phyloP scores from a whole-genome alignment of 257 asterid species.

The Anisodus tanguticus region DNA sequence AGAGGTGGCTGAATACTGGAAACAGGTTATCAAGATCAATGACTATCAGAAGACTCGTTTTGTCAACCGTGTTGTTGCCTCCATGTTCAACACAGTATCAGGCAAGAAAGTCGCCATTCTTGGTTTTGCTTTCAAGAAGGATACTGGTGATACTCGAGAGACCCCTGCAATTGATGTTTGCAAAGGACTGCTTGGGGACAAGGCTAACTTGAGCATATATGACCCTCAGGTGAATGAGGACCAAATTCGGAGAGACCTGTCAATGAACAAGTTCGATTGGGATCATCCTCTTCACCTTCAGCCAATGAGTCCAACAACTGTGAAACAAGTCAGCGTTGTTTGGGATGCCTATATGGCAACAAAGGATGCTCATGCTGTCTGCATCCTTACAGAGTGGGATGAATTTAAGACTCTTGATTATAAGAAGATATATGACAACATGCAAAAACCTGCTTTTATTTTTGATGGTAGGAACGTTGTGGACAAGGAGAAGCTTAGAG shows the following conservation, averaged over 20 bases:
- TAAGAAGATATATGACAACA: conserved; percentile 64
- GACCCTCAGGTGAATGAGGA: conserved; percentile 77
- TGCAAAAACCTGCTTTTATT: conserved; percentile 76
- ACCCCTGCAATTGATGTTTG: conserved; percentile 77
- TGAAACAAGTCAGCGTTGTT: conserved; percentile 55
- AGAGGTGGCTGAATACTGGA: conserved; percentile 79
- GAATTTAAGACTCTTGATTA: conserved; percentile 70
- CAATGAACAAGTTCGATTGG: conserved; percentile 76
- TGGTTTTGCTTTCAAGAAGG: conserved; percentile 77
- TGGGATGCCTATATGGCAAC: conserved; percentile 76
- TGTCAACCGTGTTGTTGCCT: conserved; percentile 65
- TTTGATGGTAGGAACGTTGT: conserved; percentile 67
- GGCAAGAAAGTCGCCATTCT: conserved; percentile 69
- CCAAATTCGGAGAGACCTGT: conserved; percentile 69
- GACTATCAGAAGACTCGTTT: conserved; percentile 73
- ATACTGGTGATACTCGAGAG: conserved; percentile 72
- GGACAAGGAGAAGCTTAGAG: conserved; percentile 60
- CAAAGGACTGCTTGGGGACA: conserved; percentile 71
- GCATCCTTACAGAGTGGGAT: conserved; percentile 77
- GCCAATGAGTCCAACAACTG: conserved; percentile 74
- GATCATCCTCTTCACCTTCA: conserved; percentile 77
- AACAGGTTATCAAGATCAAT: conserved; percentile 69
- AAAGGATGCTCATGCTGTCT: conserved; percentile 69
- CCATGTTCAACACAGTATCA: conserved; percentile 77
- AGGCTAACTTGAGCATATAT: conserved; percentile 65